Conservation (phyloP, 176 grass and related monocot genomes). For the Raddia guianensis region DNA sequence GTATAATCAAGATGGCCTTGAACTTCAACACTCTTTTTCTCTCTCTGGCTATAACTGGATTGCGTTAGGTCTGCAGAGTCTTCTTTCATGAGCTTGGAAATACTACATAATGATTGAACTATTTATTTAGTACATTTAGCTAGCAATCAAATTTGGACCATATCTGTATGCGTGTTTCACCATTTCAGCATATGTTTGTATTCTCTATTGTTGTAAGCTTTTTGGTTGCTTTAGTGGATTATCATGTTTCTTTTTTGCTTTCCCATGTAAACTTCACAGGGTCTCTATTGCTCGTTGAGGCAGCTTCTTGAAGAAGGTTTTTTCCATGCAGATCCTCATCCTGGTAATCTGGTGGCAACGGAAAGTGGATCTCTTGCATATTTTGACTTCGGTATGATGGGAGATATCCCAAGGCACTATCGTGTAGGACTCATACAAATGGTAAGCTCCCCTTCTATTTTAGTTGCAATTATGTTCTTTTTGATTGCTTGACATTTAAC, state of each 20-base stretch:
- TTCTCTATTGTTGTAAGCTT: not conserved
- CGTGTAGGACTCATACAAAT: slow-evolving; percentile 97
- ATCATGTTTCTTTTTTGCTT: slow-evolving; percentile 14
- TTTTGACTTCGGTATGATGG: slow-evolving; percentile 99
- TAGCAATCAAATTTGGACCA: not conserved
- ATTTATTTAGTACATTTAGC: not conserved
- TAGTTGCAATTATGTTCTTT: not conserved
- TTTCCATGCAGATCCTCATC: slow-evolving; percentile 99
- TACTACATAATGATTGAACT: not conserved
- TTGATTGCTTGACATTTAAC: not conserved
- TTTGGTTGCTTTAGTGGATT: not conserved
- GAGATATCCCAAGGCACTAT: slow-evolving; percentile 94
- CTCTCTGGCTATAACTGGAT: not conserved
- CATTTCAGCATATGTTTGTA: not conserved
- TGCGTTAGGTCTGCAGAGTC: not conserved
- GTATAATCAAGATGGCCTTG: not conserved
- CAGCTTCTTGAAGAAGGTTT: slow-evolving; percentile 96
- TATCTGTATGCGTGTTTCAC: not conserved
- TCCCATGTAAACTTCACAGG: slow-evolving; percentile 47
- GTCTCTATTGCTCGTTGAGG: slow-evolving; percentile 88
- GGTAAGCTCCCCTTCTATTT: slow-evolving; percentile 49
- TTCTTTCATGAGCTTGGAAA: not conserved
- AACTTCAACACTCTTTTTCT: not conserved
- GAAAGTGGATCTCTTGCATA: slow-evolving; percentile 84
- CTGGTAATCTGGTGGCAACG: slow-evolving; percentile 94